These are phyloP conservation scores for Ziziphus jujuba DNA, from an alignment of 306 rosid species.

Conservation along the genomic window DNA sequence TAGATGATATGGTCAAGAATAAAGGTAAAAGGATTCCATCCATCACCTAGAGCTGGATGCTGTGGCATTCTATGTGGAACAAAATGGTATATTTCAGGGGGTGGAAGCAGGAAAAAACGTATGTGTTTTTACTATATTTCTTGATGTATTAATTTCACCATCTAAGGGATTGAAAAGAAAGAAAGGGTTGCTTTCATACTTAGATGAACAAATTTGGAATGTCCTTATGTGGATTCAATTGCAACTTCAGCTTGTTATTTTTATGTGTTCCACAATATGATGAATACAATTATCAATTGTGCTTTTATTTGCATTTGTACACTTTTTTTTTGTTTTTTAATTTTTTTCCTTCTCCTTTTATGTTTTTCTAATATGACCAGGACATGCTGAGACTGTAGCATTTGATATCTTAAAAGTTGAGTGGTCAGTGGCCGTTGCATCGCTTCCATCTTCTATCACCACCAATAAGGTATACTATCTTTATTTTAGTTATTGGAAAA, in stretches of 20 bases:
- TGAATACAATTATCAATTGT: neutral
- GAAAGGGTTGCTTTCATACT: neutral
- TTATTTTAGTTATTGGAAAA: conserved; percentile 11
- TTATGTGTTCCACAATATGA: neutral
- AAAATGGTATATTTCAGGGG: conserved; percentile 92
- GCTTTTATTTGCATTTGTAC: neutral
- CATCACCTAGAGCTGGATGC: conserved; percentile 93
- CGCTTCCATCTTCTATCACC: conserved; percentile 80
- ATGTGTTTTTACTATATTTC: conserved; percentile 30
- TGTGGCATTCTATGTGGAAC: conserved; percentile 84
- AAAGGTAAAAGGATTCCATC: conserved; percentile 81
- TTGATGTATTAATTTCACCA: neutral
- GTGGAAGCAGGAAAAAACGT: conserved; percentile 94
- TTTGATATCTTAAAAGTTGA: conserved; percentile 76
- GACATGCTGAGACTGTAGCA: conserved; percentile 79
- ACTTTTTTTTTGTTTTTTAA: neutral
- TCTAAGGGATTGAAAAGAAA: neutral
- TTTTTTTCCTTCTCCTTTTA: neutral
- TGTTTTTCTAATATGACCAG: conserved; percentile 35
- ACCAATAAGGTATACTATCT: conserved; percentile 46
- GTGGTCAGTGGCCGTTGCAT: conserved; percentile 67
- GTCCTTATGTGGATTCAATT: neutral
- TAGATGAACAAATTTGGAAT: too few species aligned
- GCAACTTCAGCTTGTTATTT: neutral
- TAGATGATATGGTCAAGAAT: conserved; percentile 97